Percentiles rank a stretch among this genome's conserved stretches.
These are phyloP conservation scores for Trichophyton rubrum DNA, from an alignment of 2,329 filamentous ascomycete species.

Conservation along the genomic window DNA sequence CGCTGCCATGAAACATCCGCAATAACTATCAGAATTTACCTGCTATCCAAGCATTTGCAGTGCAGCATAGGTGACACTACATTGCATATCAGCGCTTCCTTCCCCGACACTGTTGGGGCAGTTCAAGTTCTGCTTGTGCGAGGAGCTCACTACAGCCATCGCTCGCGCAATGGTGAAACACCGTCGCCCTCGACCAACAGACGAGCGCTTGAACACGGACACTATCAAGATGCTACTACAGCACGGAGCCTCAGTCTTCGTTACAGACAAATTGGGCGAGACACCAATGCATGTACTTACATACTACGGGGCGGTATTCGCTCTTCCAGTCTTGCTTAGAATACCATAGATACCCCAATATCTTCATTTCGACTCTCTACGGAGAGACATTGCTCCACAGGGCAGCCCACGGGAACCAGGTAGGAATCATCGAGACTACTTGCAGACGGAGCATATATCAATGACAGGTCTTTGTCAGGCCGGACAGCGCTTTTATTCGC, in stretches of 20 bases:
- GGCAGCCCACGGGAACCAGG: neutral
- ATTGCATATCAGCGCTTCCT: neutral
- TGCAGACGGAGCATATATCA: neutral
- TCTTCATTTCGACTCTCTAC: neutral
- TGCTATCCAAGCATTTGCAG: neutral
- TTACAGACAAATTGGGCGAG: neutral
- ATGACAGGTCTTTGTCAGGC: neutral
- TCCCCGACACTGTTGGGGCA: slow-evolving; percentile 1
- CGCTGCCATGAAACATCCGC: neutral
- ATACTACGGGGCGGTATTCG: neutral
- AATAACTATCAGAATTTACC: too few species aligned
- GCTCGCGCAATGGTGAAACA: neutral
- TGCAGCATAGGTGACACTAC: neutral
- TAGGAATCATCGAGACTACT: slow-evolving; percentile 1
- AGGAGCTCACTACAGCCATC: neutral
- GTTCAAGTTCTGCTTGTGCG: neutral
- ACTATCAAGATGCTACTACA: neutral
- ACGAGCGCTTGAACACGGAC: neutral
- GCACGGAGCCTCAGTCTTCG: neutral
- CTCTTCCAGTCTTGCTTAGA: neutral
- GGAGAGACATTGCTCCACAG: neutral
- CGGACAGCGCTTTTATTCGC: neutral
- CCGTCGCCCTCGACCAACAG: neutral
- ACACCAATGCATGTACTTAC: neutral
- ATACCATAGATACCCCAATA: neutral